Percentiles rank a stretch among this genome's conserved stretches.
These are phyloP conservation scores for Calycina herbarum DNA, from an alignment of 2,329 filamentous ascomycete species.

Conservation along the genomic window DNA sequence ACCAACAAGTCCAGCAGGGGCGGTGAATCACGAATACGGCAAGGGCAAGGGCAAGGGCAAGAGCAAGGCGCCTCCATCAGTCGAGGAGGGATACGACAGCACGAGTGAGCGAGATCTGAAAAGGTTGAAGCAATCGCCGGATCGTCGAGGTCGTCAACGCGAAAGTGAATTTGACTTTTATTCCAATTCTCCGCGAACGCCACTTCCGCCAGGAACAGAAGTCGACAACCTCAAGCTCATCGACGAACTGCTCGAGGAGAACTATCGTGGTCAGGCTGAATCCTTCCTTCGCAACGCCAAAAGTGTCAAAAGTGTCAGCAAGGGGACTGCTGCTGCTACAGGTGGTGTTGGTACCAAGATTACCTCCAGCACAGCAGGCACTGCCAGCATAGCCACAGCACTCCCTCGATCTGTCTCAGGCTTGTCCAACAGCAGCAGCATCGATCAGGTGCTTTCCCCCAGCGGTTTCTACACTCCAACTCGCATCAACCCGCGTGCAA, in stretches of 20 bases:
- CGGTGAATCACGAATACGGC: neutral
- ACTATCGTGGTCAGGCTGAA: constrained; percentile 30
- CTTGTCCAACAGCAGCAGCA: neutral
- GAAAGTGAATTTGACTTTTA: neutral
- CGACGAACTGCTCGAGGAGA: constrained; percentile 29
- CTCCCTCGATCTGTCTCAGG: neutral
- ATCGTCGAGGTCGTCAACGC: neutral
- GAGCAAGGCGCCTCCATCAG: neutral
- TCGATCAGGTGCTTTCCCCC: neutral
- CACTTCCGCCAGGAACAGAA: neutral
- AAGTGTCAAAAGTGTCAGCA: constrained; percentile 11
- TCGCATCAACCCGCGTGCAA: neutral
- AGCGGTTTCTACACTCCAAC: neutral
- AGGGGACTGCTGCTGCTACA: neutral
- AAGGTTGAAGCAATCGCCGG: neutral
- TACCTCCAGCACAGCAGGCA: neutral
- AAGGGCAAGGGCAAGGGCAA: neutral
- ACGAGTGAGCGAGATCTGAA: neutral
- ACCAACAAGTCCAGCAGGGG: neutral
- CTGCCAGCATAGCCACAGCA: neutral
- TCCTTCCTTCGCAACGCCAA: constrained; percentile 21
- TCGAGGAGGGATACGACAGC: neutral
- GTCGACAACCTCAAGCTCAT: constrained; percentile 19
- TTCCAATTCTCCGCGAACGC: constrained; percentile 1
- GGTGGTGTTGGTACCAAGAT: too few relatives aligned